Evolutionary conservation across 208 protist genomes (phyloP).

Genomic region (Wallacemonas sp.): DNA sequence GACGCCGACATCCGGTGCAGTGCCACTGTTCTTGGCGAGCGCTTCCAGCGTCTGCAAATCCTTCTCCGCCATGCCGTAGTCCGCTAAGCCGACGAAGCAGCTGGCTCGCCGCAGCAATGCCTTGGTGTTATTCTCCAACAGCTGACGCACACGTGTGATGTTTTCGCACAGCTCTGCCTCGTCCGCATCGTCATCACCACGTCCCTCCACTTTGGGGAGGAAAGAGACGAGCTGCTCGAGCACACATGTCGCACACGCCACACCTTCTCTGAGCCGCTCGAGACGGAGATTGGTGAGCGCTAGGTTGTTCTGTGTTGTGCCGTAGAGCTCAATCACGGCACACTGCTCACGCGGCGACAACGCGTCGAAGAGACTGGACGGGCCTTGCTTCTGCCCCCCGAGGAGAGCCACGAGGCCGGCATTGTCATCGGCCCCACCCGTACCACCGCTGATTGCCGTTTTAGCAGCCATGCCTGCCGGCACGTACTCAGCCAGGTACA

Average conservation of each 20-base stretch:
- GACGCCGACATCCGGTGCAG: conserved; percentile 21
- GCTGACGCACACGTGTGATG: not conserved
- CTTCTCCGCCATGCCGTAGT: conserved; percentile 35
- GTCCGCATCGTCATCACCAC: not conserved
- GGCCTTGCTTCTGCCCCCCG: not conserved
- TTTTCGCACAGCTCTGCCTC: conserved; percentile 7
- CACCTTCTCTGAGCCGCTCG: conserved; percentile 43
- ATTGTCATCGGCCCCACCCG: conserved; percentile 8
- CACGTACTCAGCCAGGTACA: conserved; percentile 65
- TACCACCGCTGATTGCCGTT: not conserved
- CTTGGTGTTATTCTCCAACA: conserved; percentile 31
- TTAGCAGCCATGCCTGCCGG: conserved; percentile 17
- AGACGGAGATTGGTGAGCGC: conserved; percentile 48
- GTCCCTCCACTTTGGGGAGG: not conserved
- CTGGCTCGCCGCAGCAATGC: conserved; percentile 67
- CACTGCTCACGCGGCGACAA: conserved; percentile 14
- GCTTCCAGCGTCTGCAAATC: conserved; percentile 33
- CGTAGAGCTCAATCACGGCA: conserved; percentile 37
- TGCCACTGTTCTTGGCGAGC: not conserved
- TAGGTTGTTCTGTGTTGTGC: conserved; percentile 52
- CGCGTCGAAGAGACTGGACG: not conserved
- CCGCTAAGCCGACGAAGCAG: conserved; percentile 30
- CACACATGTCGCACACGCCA: conserved; percentile 39
- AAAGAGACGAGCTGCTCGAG: conserved; percentile 17
- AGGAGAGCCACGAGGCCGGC: conserved; percentile 22